Evolutionary conservation across 345 rosid genomes (phyloP), one percentile per base, ranked within the genome.

Genomic region (Orychophragmus violaceus): DNA sequence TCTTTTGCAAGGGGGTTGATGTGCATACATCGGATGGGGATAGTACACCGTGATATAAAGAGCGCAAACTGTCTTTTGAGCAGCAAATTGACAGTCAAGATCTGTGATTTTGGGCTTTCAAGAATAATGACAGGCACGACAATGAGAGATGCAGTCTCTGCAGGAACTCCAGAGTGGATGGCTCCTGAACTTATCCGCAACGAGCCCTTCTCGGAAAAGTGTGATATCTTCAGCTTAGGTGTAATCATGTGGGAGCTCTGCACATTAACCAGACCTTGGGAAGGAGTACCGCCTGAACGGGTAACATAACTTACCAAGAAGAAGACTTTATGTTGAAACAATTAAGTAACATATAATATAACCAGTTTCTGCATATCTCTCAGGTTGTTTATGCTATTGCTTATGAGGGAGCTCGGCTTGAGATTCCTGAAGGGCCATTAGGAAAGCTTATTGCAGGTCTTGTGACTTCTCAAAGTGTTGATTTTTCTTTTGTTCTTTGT

Each of bases 131-230:
- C 81, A 8, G 84, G 84, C 17, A 61, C 68, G 10, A 80, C 90
- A 59, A 84, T 95, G 78, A 83, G 82, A 75, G 95, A 87, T 72
- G 71, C 88, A 19, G 83, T 95, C 30, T 91, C 91, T 48, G 97
- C 97, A 19, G 99, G 99, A 79, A 91, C 99, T 22, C 99, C 96
- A 9, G 97, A 91, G 77, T 95, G 99, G 99, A 95, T 95, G 99
- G 98, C 96, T 63, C 99, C 99, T 21, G 98, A 95, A 59, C 99
- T 95, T 35, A 85, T 87, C 39, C 90, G 96, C 19, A 88, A 85
- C 32, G 96, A 90, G 51, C 91, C 91, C 41, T 91, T 95, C 79
- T 84, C 95, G 13, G 97, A 89, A 74, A 95, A 95, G 76, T 95
- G 94, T 7, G 99, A 95, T 75, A 95, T 95, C 77, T 95, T 95